These are phyloP conservation scores for Wickerhamomyces xylosicus DNA, from an alignment of 805 yeast species.

Conservation along the genomic window DNA sequence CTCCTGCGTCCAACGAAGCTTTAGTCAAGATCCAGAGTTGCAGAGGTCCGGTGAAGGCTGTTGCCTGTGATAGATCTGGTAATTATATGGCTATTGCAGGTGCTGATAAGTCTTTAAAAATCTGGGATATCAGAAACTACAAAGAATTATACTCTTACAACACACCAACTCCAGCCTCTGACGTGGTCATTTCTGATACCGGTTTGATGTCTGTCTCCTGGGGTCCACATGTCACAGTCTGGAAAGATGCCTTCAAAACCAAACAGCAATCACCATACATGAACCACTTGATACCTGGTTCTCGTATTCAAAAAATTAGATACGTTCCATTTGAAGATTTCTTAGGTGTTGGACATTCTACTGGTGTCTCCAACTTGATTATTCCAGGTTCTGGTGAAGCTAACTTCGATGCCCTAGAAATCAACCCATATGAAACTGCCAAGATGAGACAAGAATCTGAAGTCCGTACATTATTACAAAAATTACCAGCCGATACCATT, in stretches of 20 bases:
- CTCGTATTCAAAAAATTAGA: conserved; percentile 52
- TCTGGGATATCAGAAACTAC: conserved; percentile 90
- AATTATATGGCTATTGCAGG: conserved; percentile 91
- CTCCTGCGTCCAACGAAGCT: conserved; percentile 82
- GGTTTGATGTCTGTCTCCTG: conserved; percentile 86
- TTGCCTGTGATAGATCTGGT: conserved; percentile 88
- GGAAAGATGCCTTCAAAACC: conserved; percentile 74
- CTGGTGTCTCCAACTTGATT: conserved; percentile 74
- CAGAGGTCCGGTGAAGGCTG: conserved; percentile 78
- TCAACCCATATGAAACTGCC: conserved; percentile 85
- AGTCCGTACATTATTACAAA: conserved; percentile 76
- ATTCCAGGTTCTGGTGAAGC: conserved; percentile 98
- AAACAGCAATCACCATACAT: conserved; percentile 82
- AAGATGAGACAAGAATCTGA: conserved; percentile 92
- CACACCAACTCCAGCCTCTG: conserved; percentile 79
- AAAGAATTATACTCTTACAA: conserved; percentile 52
- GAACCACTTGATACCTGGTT: conserved; percentile 79
- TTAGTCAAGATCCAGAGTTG: conserved; percentile 72
- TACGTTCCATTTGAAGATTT: conserved; percentile 96
- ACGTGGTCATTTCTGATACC: conserved; percentile 74
- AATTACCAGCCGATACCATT: conserved; percentile 87
- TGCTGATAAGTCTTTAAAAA: conserved; percentile 70
- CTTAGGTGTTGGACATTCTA: conserved; percentile 77
- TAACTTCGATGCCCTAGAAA: conserved; percentile 86
- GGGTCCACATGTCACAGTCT: conserved; percentile 91